phyloP scores from a whole-genome alignment of 116 monocot species.

The Trichopus zeylanicus region DNA sequence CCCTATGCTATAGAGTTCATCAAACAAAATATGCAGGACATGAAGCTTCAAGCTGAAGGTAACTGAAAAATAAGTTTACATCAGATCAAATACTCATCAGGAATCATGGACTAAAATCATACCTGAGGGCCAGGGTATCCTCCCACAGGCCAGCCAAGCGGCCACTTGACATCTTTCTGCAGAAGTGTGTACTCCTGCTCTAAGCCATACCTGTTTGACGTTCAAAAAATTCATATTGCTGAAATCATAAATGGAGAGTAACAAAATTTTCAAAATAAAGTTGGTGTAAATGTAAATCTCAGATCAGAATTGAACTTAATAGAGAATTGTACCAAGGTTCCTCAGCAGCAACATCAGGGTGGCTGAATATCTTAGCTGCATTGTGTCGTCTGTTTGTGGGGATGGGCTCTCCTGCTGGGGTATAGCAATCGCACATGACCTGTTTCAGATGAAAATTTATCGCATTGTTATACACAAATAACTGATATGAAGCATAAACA shows the following conservation, averaged over 20 bases:
- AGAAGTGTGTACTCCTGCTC: slow-evolving; percentile 97
- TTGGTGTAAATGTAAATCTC: neutral
- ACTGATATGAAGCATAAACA: too few species aligned
- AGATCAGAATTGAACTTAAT: neutral
- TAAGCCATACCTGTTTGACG: slow-evolving; percentile 48
- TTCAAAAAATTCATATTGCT: neutral
- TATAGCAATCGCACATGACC: slow-evolving; percentile 94
- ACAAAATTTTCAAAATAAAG: neutral
- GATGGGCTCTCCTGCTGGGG: slow-evolving; percentile 77
- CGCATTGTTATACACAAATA: neutral
- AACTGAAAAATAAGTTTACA: too few species aligned
- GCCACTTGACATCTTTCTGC: slow-evolving; percentile 89
- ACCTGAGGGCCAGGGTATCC: slow-evolving; percentile 94
- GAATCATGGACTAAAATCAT: neutral
- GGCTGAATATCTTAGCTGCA: slow-evolving; percentile 75
- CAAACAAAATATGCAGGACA: too few species aligned
- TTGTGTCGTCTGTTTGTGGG: slow-evolving; percentile 76
- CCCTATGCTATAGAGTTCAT: too few species aligned
- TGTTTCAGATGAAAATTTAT: slow-evolving; percentile 6
- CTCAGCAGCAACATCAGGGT: slow-evolving; percentile 60
- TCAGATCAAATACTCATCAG: too few species aligned
- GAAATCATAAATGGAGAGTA: neutral
- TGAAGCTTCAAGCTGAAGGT: too few species aligned
- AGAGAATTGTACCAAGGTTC: slow-evolving; percentile 42
- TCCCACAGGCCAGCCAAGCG: slow-evolving; percentile 88